These are phyloP conservation scores for Penicillium fuscoglaucum DNA, from an alignment of 2,329 filamentous ascomycete species.

Conservation along the genomic window DNA sequence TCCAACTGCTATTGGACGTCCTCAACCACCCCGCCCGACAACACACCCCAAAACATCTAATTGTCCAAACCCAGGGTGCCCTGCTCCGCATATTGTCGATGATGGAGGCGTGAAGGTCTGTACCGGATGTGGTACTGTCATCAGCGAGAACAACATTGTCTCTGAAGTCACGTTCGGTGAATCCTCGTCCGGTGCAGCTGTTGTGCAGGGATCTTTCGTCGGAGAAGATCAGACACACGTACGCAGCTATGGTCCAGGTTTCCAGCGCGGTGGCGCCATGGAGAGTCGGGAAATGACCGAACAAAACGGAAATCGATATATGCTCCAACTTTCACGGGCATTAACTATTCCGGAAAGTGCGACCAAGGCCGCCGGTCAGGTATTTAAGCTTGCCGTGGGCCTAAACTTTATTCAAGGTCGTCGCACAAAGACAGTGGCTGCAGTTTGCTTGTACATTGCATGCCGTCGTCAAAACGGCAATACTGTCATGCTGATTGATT, in stretches of 20 bases:
- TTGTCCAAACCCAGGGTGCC: conserved; percentile 49
- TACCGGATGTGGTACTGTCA: conserved; percentile 78
- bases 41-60: conserved; percentile 42
- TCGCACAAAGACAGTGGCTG: conserved; percentile 78
- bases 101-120: conserved; percentile 61
- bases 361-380: conserved; percentile 65
- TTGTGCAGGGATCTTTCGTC: conserved; percentile 88
- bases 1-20: conserved; percentile 35
- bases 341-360: conserved; percentile 57
- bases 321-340: conserved; percentile 43
- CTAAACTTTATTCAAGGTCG: conserved; percentile 84
- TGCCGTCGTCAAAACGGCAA: conserved; percentile 78
- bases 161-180: conserved; percentile 91
- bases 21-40: conserved; percentile 34
- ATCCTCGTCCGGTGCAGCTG: conserved; percentile 76
- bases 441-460: conserved; percentile 87
- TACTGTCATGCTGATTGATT: conserved; percentile 89
- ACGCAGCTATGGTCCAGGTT: conserved; percentile 55
- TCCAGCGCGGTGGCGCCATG: conserved; percentile 51
- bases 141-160: conserved; percentile 85
- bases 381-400: conserved; percentile 73
- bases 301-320: conserved; percentile 46
- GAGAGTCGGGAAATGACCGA: conserved; percentile 52
- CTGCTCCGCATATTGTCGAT: conserved; percentile 47
- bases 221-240: conserved; percentile 81